Conservation (phyloP, 352 stramenopile species). For the Achlya hypogyna region DNA sequence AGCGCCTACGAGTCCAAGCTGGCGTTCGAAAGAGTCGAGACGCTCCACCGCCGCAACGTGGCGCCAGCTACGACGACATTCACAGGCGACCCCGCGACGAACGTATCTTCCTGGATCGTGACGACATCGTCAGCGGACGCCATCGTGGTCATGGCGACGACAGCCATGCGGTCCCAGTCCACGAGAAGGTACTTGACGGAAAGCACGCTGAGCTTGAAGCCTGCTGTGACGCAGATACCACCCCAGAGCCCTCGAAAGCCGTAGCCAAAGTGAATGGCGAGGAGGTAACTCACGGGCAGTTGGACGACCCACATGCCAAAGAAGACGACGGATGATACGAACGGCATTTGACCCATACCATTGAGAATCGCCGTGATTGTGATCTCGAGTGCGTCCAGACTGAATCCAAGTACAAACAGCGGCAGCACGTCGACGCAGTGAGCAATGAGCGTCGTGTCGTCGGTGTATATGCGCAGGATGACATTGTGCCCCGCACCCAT, state of each 20-base stretch:
- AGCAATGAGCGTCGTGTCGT: constrained; percentile 35
- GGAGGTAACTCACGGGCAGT: constrained; percentile 48
- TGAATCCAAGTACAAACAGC: constrained; percentile 48
- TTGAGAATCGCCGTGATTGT: constrained; percentile 45
- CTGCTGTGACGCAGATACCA: constrained; percentile 49
- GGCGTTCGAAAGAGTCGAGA: neutral
- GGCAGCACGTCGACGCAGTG: constrained; percentile 44
- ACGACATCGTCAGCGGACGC: constrained; percentile 19
- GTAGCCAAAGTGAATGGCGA: constrained; percentile 23
- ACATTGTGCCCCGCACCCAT: constrained; percentile 38
- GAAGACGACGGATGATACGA: constrained; percentile 28
- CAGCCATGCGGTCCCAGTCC: constrained; percentile 41
- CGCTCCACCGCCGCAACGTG: neutral
- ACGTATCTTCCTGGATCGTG: neutral
- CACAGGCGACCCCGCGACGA: neutral
- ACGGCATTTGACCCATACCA: constrained; percentile 52
- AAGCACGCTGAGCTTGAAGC: constrained; percentile 53
- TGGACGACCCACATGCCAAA: constrained; percentile 60
- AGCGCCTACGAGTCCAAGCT: neutral
- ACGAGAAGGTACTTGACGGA: constrained; percentile 35
- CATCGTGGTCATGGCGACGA: constrained; percentile 36
- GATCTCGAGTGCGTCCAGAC: constrained; percentile 60
- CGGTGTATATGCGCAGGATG: constrained; percentile 47
- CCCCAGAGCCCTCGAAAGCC: constrained; percentile 57
- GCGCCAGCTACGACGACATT: neutral